A percentile compares a stretch with the other conserved stretches of the same genome.
Conservation (phyloP, 768 basidiomycete species). For the Russula lepida region DNA sequence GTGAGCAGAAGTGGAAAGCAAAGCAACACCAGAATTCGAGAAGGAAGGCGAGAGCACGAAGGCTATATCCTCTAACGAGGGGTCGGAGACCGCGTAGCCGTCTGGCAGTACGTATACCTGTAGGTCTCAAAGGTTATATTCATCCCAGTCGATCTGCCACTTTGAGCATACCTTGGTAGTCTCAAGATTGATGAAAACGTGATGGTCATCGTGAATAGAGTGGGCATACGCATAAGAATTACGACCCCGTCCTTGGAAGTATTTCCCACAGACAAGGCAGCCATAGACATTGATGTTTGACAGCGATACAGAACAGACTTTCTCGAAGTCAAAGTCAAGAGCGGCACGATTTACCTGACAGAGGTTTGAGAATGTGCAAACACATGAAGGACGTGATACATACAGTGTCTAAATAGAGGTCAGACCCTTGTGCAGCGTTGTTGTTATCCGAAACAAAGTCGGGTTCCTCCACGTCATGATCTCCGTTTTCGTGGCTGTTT, state of each 20-base stretch:
- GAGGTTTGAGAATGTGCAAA: slow-evolving; percentile 8
- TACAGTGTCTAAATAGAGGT: slow-evolving; percentile 93
- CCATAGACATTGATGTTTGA: slow-evolving; percentile 97
- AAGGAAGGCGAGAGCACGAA: slow-evolving; percentile 88
- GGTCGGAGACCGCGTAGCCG: slow-evolving; percentile 93
- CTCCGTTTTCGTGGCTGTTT: slow-evolving; percentile 6
- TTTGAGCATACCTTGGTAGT: slow-evolving; percentile 67
- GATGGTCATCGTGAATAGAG: slow-evolving; percentile 95
- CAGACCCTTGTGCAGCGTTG: slow-evolving; percentile 45
- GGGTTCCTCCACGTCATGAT: slow-evolving; percentile 24
- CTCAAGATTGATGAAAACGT: slow-evolving; percentile 94
- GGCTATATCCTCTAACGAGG: slow-evolving; percentile 91
- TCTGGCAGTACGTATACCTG: slow-evolving; percentile 97
- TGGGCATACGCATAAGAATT: slow-evolving; percentile 94
- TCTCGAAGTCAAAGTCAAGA: slow-evolving; percentile 98
- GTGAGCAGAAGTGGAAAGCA: slow-evolving; percentile 49
- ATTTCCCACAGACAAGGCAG: slow-evolving; percentile 96
- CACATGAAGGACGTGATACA: slow-evolving; percentile 27
- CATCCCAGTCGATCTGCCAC: slow-evolving; percentile 7
- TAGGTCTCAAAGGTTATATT: background rate
- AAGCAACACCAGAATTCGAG: slow-evolving; percentile 46
- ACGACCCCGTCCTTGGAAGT: slow-evolving; percentile 94
- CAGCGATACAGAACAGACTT: slow-evolving; percentile 93
- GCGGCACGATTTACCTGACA: slow-evolving; percentile 78
- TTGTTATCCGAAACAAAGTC: slow-evolving; percentile 26